Evolutionary conservation across 805 yeast genomes (phyloP).

Genomic region (Kockiozyma suomiensis): DNA sequence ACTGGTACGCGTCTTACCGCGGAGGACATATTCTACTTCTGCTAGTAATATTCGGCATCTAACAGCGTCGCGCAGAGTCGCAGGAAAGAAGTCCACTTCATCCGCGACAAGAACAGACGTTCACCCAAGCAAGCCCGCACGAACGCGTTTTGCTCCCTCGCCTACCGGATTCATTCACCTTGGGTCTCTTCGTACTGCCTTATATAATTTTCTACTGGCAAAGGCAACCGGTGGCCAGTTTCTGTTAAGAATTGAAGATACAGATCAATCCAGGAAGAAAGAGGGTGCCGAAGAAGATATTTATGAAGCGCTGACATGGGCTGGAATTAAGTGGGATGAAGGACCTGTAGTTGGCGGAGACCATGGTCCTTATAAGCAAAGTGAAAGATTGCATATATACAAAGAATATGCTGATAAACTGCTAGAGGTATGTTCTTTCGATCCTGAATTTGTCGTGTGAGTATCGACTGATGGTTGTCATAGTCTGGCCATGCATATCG

Average conservation of each 20-base stretch:
- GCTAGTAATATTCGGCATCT: not conserved
- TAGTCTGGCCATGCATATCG: conserved; percentile 72
- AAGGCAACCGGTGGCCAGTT: conserved; percentile 78
- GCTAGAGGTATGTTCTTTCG: conserved; percentile 47
- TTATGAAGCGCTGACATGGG: conserved; percentile 75
- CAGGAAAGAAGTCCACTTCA: not conserved
- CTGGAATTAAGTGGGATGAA: conserved; percentile 76
- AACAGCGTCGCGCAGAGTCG: conserved; percentile 1
- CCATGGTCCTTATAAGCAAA: conserved; percentile 80
- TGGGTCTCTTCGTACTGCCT: conserved; percentile 91
- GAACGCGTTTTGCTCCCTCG: conserved; percentile 96
- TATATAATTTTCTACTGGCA: conserved; percentile 85
- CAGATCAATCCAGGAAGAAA: conserved; percentile 59
- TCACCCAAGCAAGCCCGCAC: conserved; percentile 44
- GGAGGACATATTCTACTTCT: not conserved
- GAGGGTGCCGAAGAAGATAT: conserved; percentile 80
- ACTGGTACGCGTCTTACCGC: no score
- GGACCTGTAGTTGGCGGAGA: conserved; percentile 67
- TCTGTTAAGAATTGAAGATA: conserved; percentile 83
- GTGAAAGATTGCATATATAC: conserved; percentile 74
- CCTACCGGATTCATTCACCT: conserved; percentile 95
- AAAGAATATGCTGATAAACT: conserved; percentile 58
- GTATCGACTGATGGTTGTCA: not conserved
- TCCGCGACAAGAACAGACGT: not conserved
- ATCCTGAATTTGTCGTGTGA: not conserved